Base-by-base conservation (phyloP, 352 stramenopile genomes). In the Globisporangium nunn region DNA sequence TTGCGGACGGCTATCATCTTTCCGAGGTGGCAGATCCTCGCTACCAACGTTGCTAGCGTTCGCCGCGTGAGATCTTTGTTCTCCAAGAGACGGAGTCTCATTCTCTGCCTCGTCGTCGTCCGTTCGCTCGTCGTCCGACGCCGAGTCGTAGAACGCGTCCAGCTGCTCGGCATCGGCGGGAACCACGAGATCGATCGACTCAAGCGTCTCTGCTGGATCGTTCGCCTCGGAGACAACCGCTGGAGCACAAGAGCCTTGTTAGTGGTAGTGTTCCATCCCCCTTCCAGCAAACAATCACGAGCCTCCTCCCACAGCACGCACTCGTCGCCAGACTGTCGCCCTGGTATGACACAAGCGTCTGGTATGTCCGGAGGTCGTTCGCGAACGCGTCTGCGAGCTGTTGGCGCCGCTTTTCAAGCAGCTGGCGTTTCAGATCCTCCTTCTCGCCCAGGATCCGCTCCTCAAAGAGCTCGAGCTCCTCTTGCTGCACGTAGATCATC, bases 281-380 rank as follows among this genome's bases (percentile, higher is more conserved):
- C 23, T 23, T 23, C 23, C 23, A 23, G 23, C 23, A 23, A 1
- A 1, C 23, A 23, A 23, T 1, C 23, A 23, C 23, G 23, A 23
- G 23, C 23, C 23, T 23, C 23, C 23, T 23, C 23, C 23, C 23
- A 23, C 23, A 23, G 10, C 30, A 70, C 2, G 58, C 46, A 14
- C 54, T 61, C 10, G 59, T 62, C 1, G 58, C 39, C 4, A 64
- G 14, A 44, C 29, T 50, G n/a, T 67, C 62, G 49, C 74, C 72
- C 41, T 90, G 76, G 59, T 85, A 75, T 35, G 67, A 70, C 48
- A 87, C 66, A 12, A 92, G 61, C 54, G 81, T 86, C 64, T 91
- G 81, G 60, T 94, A 94, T 37, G 80, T 89, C 63, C 74, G 71
- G 47, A 94, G 65, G 49, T 94, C 85, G 52, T 88, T 84, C 52